Percentiles rank a stretch among this genome's conserved stretches.
These are phyloP conservation scores for Lepidium aucheri DNA, from an alignment of 345 rosid genomes.

Conservation along the genomic window DNA sequence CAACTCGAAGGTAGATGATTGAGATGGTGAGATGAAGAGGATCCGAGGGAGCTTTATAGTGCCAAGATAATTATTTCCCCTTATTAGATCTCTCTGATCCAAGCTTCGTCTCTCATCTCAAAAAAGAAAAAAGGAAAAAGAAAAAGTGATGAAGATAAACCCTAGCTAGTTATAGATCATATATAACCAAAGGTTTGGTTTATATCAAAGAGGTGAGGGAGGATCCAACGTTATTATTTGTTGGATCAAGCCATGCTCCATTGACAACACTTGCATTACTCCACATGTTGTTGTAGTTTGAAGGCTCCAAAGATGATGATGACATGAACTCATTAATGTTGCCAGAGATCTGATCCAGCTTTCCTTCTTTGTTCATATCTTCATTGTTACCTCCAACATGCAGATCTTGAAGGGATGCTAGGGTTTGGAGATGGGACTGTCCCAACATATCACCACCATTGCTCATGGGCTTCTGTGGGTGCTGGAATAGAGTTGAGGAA, in stretches of 20 bases:
- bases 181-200: conserved; percentile 29
- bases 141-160: conserved; percentile 22
- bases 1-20: conserved; percentile 23
- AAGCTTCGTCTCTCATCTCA: conserved; percentile 51
- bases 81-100: conserved; percentile 92
- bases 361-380: conserved; percentile 35
- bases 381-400: conserved; percentile 34
- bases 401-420: conserved; percentile 43
- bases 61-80: conserved; percentile 28
- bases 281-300: conserved; percentile 30
- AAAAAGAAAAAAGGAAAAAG: conserved; percentile 2
- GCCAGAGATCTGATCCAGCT: conserved; percentile 30
- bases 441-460: conserved; percentile 29
- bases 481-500: conserved; percentile 37
- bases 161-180: conserved; percentile 35
- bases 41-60: conserved; percentile 92
- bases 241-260: conserved; percentile 66
- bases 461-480: conserved; percentile 38
- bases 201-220: conserved; percentile 74
- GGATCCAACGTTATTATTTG: conserved; percentile 50
- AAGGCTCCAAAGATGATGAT: conserved; percentile 44
- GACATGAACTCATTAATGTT: conserved; percentile 21
- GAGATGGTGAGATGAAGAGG: conserved; percentile 63
- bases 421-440: conserved; percentile 33
- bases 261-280: conserved; percentile 27